Base-by-base conservation (phyloP, 2,329 filamentous ascomycete species). In the Byssochlamys sp. region DNA sequence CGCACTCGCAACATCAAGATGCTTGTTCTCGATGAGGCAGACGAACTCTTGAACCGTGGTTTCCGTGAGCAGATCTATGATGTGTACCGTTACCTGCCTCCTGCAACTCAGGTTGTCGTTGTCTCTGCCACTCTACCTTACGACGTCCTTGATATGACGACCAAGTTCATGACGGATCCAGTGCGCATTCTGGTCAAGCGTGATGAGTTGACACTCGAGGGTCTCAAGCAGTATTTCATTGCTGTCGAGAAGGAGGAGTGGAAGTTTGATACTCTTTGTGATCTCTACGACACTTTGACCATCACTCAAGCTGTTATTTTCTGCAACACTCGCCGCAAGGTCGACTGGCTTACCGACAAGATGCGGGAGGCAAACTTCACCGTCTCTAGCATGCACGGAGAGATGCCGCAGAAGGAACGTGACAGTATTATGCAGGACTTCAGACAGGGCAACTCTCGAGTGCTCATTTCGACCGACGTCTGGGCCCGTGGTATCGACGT, bases 401-500 rank as follows among this genome's bases (percentile, higher is more conserved):
- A 99, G 69, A 99, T 99, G 94, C 91, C 91, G 26, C 94, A 99
- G 74, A 94, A 94, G 77, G 91, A 97, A 76, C 87, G 94, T 67
- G 94, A 99, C 78, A 92, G 89, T 75, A 99, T 99, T 71, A 99
- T 99, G 94, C 90, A 96, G 73, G 94, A 99, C 70, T 99, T 99
- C 80, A 84, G 94, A 64, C 91, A 96, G 76, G 94, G 92, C 62
- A 96, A 96, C 77, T 95, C 90, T 66, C 86, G 94, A 70, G 94
- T 99, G 25, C 80, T 99, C 54, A 99, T 99, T 72, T 95, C 91
- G 35, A 99, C 94, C 1, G 94, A 99, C 72, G 91, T 99, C 51
- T 95, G 92, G 91, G 94, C 94, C 58, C 88, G 94, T 73, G 94
- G 94, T 78, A 99, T 99, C 75, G 94, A 99, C 71, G 94, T 99